Evolutionary conservation across 2,329 filamentous ascomycete genomes (phyloP).

Genomic region (Lecanicillium sp.): DNA sequence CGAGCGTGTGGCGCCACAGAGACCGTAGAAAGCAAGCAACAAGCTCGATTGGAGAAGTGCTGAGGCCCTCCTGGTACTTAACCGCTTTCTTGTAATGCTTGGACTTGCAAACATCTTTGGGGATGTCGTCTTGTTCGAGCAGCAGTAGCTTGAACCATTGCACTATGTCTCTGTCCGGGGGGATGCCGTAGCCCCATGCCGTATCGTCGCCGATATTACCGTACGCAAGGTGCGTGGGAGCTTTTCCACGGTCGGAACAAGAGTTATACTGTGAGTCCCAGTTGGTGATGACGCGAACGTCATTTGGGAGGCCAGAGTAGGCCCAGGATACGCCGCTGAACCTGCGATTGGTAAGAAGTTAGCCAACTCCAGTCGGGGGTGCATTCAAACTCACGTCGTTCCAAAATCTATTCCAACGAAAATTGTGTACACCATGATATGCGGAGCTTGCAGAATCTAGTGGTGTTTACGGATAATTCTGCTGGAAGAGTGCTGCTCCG

Average conservation of each 20-base stretch:
- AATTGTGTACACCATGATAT: slow-evolving; percentile 18
- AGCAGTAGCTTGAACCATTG: slow-evolving; percentile 40
- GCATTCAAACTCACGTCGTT: slow-evolving; percentile 31
- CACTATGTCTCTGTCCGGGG: slow-evolving; percentile 18
- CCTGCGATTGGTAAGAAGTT: slow-evolving; percentile 16
- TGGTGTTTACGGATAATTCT: background rate
- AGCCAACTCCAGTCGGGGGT: background rate
- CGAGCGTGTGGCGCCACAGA: slow-evolving; percentile 28
- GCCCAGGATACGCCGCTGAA: slow-evolving; percentile 38
- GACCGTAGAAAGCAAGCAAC: slow-evolving; percentile 27
- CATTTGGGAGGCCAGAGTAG: slow-evolving; percentile 21
- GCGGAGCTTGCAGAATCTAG: background rate
- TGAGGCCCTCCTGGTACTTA: background rate
- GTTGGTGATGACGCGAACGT: slow-evolving; percentile 26
- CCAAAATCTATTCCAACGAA: slow-evolving; percentile 41
- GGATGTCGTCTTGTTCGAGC: slow-evolving; percentile 26
- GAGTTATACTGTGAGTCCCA: slow-evolving; percentile 22
- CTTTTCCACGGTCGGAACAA: slow-evolving; percentile 28
- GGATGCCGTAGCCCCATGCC: slow-evolving; percentile 30
- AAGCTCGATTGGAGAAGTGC: slow-evolving; percentile 22
- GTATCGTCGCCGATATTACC: rapidly evolving
- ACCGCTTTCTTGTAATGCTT: slow-evolving; percentile 16
- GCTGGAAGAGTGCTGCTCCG: background rate
- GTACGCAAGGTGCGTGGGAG: slow-evolving; percentile 24
- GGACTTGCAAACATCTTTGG: slow-evolving; percentile 18